Base-by-base conservation (phyloP, 306 rosid genomes). In the Senna siamea region DNA sequence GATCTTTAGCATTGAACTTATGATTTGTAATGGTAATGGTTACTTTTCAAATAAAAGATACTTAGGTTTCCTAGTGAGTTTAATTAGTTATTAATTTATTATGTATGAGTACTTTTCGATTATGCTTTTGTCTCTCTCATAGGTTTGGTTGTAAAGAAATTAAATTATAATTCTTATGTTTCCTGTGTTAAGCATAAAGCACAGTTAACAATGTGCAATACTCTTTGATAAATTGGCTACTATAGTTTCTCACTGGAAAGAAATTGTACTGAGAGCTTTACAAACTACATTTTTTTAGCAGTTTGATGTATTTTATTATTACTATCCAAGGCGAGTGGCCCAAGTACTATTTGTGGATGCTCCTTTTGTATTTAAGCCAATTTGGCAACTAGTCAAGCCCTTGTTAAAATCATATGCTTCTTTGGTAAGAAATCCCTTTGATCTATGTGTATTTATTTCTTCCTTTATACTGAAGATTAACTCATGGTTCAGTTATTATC, bases 331-430 rank as follows among this genome's bases (percentile, higher is more conserved):
- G 82, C 82, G 96, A 40, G 69, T 94, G 83, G 88, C 80, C 55
- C 78, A 94, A 87, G 96, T 94, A 52, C 85, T 94, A 75, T 92
- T 92, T 57, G 93, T 94, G 76, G 98, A 86, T 56, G 93, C 99
- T 78, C 96, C 97, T 43, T 77, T 90, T 71, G 89, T 92, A 74
- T 94, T 92, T 85, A 78, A 83, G 85, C 99, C 99, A 52, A 76
- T 94, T 65, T 94, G 99, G 99, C 89, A 69, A 79, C 79, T 92
- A 52, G 80, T 79, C 76, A 94, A 87, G 74, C 99, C 99, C 30
- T 61, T 92, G 80, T 37, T 94, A 69, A 94, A 89, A 73, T 87
- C 95, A 20, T 90, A 94, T 77, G 86, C 93, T 80, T 92, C 95
- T 41, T 64, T 92, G 96, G 99, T 94, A 88, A 71, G 88, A 46